Base-by-base conservation (phyloP, 805 yeast species). In the Saturnispora quitensis region DNA sequence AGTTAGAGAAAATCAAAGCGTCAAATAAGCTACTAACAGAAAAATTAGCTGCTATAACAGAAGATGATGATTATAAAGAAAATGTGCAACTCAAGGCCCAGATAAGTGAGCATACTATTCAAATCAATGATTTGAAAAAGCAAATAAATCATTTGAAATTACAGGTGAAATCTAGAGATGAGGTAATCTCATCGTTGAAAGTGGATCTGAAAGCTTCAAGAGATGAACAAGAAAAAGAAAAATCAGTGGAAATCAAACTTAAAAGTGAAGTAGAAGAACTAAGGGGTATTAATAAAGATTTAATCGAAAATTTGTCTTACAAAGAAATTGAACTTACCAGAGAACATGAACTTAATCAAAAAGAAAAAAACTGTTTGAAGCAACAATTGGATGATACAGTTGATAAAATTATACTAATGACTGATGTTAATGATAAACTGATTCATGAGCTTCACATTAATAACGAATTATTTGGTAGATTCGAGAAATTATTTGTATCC, bases 241-340 rank as follows among this genome's bases (percentile, higher is more conserved):
- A 34, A 25, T 40, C 40, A 15, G 44, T 43, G 7, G 25, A 34
- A 4, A 3, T 20, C n/a, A 31, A 7, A 10, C 40, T 48, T 6
- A n/a, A 24, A 28, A n/a, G 24, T 4, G 50, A 51, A 35, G 15
- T 56, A 12, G 31, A 43, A 3, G 55, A 51, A 25, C 40, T 55
- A 10, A 63, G 60, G 48, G 5, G 24, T 3, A 73, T 81, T 72
- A 85, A 84, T 60, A 71, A 74, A 31, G 89, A 85, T 57, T 66
- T 87, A 22, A 64, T 83, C 13, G 86, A 82, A 18, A 85, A 84
- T 59, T 74, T 86, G 80, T 69, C 84, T 0, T 75, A 81, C 33
- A 76, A 84, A 56, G 89, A 85, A 57, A 62, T 62, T 10, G 89
- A 83, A 47, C 76, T 76, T 55, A 67, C 72, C 2, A 71, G 70